These are phyloP conservation scores for Candida verbasci DNA, from an alignment of 805 yeast species.

Conservation along the genomic window DNA sequence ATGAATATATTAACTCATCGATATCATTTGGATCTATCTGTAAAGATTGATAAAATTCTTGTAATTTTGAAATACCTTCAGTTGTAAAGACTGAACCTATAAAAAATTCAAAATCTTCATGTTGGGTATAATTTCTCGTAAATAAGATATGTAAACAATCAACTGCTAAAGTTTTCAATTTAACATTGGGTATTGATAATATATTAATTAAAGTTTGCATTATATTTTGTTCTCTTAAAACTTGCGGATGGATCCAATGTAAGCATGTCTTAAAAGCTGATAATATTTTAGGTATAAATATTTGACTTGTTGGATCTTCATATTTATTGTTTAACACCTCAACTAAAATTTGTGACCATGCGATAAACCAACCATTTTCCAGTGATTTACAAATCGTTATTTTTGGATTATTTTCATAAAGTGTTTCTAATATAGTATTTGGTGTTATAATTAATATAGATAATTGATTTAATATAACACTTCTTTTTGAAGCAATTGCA, in stretches of 20 bases:
- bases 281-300: slow-evolving; percentile 60
- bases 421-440: slow-evolving; percentile 51
- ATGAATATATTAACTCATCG: slow-evolving; percentile 75
- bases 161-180: slow-evolving; percentile 75
- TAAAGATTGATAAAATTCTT: slow-evolving; percentile 57
- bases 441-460: slow-evolving; percentile 83
- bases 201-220: slow-evolving; percentile 59
- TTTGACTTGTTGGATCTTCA: slow-evolving; percentile 20
- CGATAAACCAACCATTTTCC: slow-evolving; percentile 76
- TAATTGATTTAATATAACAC: slow-evolving; percentile 70
- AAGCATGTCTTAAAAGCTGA: slow-evolving; percentile 85
- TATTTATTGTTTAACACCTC: slow-evolving; percentile 26
- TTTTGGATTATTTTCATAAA: slow-evolving; percentile 64
- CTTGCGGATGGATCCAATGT: slow-evolving; percentile 83
- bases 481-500: slow-evolving; percentile 78
- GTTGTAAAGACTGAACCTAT: slow-evolving; percentile 74
- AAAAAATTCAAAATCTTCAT: slow-evolving; percentile 69
- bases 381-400: slow-evolving; percentile 57
- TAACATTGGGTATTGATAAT: slow-evolving; percentile 54
- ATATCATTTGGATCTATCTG: slow-evolving; percentile 64
- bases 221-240: slow-evolving; percentile 63
- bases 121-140: slow-evolving; percentile 66
- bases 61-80: slow-evolving; percentile 68
- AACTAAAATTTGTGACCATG: slow-evolving; percentile 52
- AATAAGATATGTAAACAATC: slow-evolving; percentile 88